Evolutionary conservation across 1,284 basidiomycete genomes (phyloP).

Genomic region (Rhodotorula sp.): DNA sequence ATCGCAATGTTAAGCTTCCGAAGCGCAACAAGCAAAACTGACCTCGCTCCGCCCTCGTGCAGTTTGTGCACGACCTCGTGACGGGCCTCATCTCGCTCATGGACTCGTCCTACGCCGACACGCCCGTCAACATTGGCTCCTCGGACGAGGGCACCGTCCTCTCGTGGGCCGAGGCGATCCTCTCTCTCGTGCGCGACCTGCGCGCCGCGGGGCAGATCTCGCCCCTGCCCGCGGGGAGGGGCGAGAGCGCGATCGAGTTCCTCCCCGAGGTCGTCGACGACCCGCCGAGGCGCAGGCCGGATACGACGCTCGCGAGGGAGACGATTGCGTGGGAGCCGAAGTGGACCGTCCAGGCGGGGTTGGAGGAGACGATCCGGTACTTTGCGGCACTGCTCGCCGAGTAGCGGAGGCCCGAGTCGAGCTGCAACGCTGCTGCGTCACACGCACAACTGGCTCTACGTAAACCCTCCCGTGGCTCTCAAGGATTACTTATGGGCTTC

Average conservation of each 20-base stretch:
- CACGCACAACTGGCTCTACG: no score
- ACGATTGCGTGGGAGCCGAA: slow-evolving; percentile 87
- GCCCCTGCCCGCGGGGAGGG: slow-evolving; percentile 5
- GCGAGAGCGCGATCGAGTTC: slow-evolving; percentile 46
- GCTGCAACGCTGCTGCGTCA: no score
- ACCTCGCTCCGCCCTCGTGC: neutral
- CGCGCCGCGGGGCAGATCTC: slow-evolving; percentile 58
- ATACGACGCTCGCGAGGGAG: slow-evolving; percentile 85
- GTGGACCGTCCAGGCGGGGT: slow-evolving; percentile 85
- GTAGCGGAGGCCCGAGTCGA: no score
- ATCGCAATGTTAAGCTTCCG: slow-evolving; percentile 21
- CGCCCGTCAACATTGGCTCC: slow-evolving; percentile 91
- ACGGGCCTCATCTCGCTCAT: slow-evolving; percentile 59
- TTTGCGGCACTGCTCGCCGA: slow-evolving; percentile 22
- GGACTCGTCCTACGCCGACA: slow-evolving; percentile 82
- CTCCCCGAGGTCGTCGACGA: slow-evolving; percentile 64
- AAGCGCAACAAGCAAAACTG: neutral
- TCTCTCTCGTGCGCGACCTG: slow-evolving; percentile 44
- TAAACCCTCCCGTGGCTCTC: no score
- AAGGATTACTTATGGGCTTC: no score
- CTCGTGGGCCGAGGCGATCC: slow-evolving; percentile 48
- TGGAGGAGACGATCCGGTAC: slow-evolving; percentile 86
- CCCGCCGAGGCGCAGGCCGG: slow-evolving; percentile 88
- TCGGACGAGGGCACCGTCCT: slow-evolving; percentile 89
- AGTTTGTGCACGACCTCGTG: slow-evolving; percentile 64